Conservation (phyloP, 345 rosid genomes). For the Salix exigua region DNA sequence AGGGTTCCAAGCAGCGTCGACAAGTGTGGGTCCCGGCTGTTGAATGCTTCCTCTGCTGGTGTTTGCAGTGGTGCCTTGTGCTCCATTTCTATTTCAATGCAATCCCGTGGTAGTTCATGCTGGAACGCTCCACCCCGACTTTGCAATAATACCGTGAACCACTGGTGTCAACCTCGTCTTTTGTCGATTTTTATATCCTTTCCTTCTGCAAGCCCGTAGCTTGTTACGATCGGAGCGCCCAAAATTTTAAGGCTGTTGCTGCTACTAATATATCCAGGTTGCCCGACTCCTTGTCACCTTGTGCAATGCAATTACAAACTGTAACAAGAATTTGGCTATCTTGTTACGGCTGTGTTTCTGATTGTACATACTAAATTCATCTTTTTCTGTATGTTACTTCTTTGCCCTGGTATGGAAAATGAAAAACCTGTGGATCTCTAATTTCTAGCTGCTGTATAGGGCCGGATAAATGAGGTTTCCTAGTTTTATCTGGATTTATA, state of each 20-base stretch:
- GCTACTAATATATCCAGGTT: not conserved
- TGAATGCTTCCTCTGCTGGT: not conserved
- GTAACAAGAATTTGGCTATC: no score
- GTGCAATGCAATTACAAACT: no score
- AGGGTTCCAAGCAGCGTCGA: not conserved
- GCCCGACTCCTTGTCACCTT: no score
- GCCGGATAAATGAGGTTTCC: not conserved
- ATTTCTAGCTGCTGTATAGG: slow-evolving; percentile 22
- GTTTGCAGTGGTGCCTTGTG: not conserved
- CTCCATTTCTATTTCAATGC: not conserved
- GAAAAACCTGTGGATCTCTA: slow-evolving; percentile 14
- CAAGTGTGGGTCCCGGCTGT: not conserved
- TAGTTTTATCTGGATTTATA: not conserved
- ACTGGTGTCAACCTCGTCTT: slow-evolving; percentile 3
- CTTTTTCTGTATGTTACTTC: not conserved
- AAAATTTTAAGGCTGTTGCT: not conserved
- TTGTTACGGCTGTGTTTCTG: not conserved
- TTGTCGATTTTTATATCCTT: not conserved
- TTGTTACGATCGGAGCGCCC: not conserved
- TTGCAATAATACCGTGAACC: slow-evolving; percentile 20
- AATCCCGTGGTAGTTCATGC: slow-evolving; percentile 12
- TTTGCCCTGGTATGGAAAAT: not conserved
- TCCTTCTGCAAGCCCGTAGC: not conserved
- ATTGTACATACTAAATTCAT: no score
- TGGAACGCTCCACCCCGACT: slow-evolving; percentile 16